Conservation (phyloP, 768 basidiomycete species). For the Pholiota molesta region DNA sequence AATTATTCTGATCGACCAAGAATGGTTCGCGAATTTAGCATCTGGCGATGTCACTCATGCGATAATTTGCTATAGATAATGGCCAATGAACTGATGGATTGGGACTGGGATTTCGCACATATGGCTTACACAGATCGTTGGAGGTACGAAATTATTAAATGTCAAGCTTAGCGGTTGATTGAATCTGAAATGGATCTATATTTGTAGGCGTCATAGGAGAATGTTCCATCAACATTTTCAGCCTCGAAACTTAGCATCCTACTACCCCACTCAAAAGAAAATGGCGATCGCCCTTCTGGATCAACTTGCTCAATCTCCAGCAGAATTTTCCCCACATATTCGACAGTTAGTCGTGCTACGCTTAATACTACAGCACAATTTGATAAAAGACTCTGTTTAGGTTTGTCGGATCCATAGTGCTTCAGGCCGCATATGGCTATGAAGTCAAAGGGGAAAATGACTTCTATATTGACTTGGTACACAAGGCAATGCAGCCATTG, state of each 20-base stretch:
- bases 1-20: constrained; percentile 48
- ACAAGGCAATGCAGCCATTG: constrained; percentile 32
- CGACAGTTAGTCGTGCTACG: constrained; percentile 27
- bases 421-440: constrained; percentile 45
- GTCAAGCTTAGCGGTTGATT: not conserved
- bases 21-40: constrained; percentile 20
- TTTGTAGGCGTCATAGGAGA: constrained; percentile 31
- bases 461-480: constrained; percentile 37
- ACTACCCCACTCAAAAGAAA: constrained; percentile 27
- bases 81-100: constrained; percentile 28
- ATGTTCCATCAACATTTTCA: constrained; percentile 41
- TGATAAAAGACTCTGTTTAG: constrained; percentile 19
- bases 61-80: constrained; percentile 25
- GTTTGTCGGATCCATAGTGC: constrained; percentile 34
- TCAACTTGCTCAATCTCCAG: constrained; percentile 28
- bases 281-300: constrained; percentile 27
- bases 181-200: not conserved
- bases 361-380: not conserved
- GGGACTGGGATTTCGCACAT: constrained; percentile 36
- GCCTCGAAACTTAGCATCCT: constrained; percentile 28
- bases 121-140: constrained; percentile 30
- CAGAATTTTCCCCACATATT: constrained; percentile 30
- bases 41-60: constrained; percentile 17
- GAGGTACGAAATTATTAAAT: constrained; percentile 9
- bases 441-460: constrained; percentile 36